Evolutionary conservation across 306 rosid genomes (phyloP), one percentile per base, ranked within the genome.

Genomic region (Dalbergia cultrata): DNA sequence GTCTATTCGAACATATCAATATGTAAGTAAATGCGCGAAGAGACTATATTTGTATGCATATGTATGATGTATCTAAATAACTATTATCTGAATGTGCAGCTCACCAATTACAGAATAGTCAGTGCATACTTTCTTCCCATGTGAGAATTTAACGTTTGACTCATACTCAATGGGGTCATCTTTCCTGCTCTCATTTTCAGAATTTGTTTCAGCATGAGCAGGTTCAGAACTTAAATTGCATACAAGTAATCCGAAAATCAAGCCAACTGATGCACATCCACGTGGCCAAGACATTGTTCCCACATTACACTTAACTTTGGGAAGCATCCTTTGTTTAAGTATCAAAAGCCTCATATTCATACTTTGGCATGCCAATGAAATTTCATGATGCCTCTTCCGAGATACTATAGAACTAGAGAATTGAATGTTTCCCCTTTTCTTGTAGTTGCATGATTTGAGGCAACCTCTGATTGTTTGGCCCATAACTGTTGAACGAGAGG

Each of bases 41-140:
- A 70, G 35, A 54, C 49, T 62, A 59, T 37, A 19, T 8, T 59
- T 47, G 43, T 21, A 43, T 43, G 47, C 7, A 47, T 47, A 47
- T 47, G 35, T 19, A 53, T 68, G 52, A 26, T 8, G 7, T 43
- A 72, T 72, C 8, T 49, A 45, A 33, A 44, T 60, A 44, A 67
- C 22, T 44, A 45, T 37, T 37, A 64, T 47, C 16, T 71, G 82
- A 74, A 67, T 71, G 17, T 11, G 81, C 63, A 60, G 83, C 95
- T 88, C 84, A 93, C 99, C 97, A 39, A 86, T 95, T 56, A 95
- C 90, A 19, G 97, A 90, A 85, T 90, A 95, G 84, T 95, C 89
- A 10, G 91, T 91, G 81, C 81, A 89, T 54, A 95, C 94, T 87
- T 84, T 80, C 90, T 90, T 93, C 61, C 97, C 98, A 60, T 86